Base-by-base conservation (phyloP, 2,329 filamentous ascomycete genomes). In the Rutstroemia sp. region DNA sequence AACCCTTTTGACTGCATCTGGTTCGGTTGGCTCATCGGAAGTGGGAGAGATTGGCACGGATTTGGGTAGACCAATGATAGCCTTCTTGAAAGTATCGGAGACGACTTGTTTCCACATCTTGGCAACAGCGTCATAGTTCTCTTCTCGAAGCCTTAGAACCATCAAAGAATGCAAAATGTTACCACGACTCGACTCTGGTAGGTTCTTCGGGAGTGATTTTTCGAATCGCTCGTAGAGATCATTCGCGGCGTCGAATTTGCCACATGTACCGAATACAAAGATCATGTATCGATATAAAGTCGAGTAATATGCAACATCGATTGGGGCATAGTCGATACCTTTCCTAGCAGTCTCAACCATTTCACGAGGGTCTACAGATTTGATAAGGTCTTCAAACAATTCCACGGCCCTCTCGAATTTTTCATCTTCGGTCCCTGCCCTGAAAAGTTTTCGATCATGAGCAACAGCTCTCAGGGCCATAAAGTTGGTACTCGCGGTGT, bases 71-170 rank as follows among this genome's bases (percentile, higher is more conserved):
- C 47, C 47, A 39, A 54, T 12, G 9, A 65, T 72, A 23, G 67
- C 76, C 46, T 74, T 70, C 39, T 73, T 70, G 54, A 76, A 72
- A 1, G 79, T 80, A 58, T 78, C 76, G 5, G 74, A 64, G 56
- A 86, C 77, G 2, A 83, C 78, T 25, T 84, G 69, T 1, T 78
- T 63, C 89, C 90, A 96, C 51, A 81, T 83, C 47, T 78, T 70
- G 60, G 82, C 78, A 19, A 92, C 83, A 51, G 81, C 76, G 5
- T 78, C 73, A 61, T 82, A 79, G 21, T 84, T 76, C 40, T 75
- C 71, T 17, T 84, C 78, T 51, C 76, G 73, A 45, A 82, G 73
- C 65, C 88, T 79, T 0, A 82, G 77, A 21, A 78, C 73, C 86
- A 96, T 92, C 57, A 92, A 71, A 8, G 84, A 78, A 50, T 77